Percentiles rank a stretch among this genome's conserved stretches.
phyloP scores from a whole-genome alignment of 1,284 basidiomycete genomes.

The Cutaneotrichosporon dermatis region DNA sequence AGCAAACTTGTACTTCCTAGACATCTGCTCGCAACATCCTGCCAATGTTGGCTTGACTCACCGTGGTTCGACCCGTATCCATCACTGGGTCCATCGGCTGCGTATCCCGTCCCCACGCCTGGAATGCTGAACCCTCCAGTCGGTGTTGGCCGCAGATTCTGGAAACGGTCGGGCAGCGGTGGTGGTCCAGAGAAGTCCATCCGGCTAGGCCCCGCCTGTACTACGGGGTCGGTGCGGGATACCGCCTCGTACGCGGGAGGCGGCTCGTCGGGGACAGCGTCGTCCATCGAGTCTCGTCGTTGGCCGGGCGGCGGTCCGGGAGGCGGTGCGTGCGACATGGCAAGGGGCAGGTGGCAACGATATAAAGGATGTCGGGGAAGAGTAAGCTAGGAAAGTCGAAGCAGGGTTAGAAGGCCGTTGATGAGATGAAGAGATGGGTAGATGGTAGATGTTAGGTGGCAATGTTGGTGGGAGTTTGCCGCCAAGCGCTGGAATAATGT shows the following conservation, averaged over 20 bases:
- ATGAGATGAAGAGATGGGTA: no score
- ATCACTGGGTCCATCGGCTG: no score
- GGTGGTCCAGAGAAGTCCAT: conserved; percentile 48
- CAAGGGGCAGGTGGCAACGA: not conserved
- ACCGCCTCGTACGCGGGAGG: conserved; percentile 37
- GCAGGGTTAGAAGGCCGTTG: no score
- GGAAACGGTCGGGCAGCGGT: conserved; percentile 36
- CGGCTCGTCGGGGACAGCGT: conserved; percentile 29
- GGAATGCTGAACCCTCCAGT: conserved; percentile 27
- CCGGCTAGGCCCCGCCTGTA: conserved; percentile 34
- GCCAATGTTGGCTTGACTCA: no score
- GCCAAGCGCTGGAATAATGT: no score
- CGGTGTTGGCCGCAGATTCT: conserved; percentile 7
- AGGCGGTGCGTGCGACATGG: conserved; percentile 4
- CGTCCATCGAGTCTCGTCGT: conserved; percentile 15
- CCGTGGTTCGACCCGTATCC: no score
- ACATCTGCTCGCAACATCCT: no score
- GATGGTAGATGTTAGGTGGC: no score
- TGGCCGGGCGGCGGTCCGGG: not conserved
- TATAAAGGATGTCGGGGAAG: no score
- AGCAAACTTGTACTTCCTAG: no score
- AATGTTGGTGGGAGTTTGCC: no score
- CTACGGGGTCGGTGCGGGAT: conserved; percentile 16
- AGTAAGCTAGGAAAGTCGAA: no score
- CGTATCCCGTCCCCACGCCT: conserved; percentile 37